phyloP scores from a whole-genome alignment of 164 flowering plant species.

The Stephania cephalantha region DNA sequence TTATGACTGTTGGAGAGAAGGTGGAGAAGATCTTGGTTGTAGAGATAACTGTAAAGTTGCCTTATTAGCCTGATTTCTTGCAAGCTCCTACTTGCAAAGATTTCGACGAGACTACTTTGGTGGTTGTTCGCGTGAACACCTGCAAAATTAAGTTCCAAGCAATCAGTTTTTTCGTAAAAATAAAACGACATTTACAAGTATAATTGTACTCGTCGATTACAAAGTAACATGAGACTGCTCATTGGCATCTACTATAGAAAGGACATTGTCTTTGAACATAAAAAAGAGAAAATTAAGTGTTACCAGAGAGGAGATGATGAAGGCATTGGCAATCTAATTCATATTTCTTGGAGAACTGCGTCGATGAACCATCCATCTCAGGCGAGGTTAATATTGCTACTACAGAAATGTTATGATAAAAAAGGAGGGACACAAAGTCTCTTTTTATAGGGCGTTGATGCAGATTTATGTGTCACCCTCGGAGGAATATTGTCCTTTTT shows the following conservation, averaged over 20 bases:
- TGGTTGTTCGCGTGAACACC: constrained; percentile 17
- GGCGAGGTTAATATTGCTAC: not conserved
- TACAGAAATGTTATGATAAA: not conserved
- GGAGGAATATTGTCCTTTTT: constrained; percentile 16
- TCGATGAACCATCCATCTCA: constrained; percentile 13
- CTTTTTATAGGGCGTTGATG: constrained; percentile 13
- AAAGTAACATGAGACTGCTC: no score
- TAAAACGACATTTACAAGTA: no score
- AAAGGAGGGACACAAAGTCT: not conserved
- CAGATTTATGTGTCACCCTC: constrained; percentile 9
- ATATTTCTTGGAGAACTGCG: constrained; percentile 18
- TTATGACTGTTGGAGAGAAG: constrained; percentile 13
- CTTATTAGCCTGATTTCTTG: constrained; percentile 26
- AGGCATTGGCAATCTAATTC: constrained; percentile 25
- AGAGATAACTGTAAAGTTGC: constrained; percentile 20
- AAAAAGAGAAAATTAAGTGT: not conserved
- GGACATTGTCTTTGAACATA: no score
- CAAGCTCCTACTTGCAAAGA: constrained; percentile 17
- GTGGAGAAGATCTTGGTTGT: constrained; percentile 26
- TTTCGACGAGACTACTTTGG: constrained; percentile 24
- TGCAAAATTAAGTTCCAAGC: not conserved
- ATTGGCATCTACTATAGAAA: not conserved
- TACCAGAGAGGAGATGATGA: constrained; percentile 23
- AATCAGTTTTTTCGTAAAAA: not conserved
- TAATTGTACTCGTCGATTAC: no score